Evolutionary conservation across 202 grass and related monocot genomes (phyloP), one percentile per base, ranked within the genome.

Genomic region (Carex arenaria): DNA sequence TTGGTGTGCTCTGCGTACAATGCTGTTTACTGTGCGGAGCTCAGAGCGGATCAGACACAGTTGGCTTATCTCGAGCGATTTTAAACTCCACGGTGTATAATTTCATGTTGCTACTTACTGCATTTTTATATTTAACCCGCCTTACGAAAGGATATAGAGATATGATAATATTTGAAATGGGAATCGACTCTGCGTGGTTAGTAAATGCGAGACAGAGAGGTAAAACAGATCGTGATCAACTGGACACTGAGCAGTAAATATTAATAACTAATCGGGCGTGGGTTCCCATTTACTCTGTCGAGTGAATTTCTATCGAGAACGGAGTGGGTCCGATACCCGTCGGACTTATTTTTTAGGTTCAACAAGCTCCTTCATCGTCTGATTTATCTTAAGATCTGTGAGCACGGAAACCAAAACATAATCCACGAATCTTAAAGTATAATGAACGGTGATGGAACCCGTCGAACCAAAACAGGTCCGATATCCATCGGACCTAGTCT

Each of bases 261-360:
- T 78, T 78, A 78, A 82, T 70, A 67, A 14, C 38, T 45, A 51
- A 66, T 64, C 80, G 64, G 64, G 64, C 80, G 80, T 82, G 80
- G 64, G 64, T 70, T 82, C 80, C 75, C 47, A 82, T 67, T 67
- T 40, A 55, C 80, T 55, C 43, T 70, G 80, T 82, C 80, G 80
- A 23, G 28, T 82, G 43, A 67, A 68, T 67, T 82, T 68, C 26
- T 67, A 67, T 82, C 26, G 26, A 26, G 26, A 26, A 26, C 26
- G 26, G 26, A 26, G 26, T 26, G 26, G 26, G 26, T 26, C 26
- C 26, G 26, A 26, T 26, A 26, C 26, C 26, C 26, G 26, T 26
- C 26, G 26, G 26, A 26, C 26, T 26, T 26, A 26, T 26, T 26
- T 26, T 26, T 26, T 26, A 26, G 26, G 26, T 26, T 26, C 26